Base-by-base conservation (phyloP, 2,329 filamentous ascomycete species). In the Gaeumannomyces tritici region DNA sequence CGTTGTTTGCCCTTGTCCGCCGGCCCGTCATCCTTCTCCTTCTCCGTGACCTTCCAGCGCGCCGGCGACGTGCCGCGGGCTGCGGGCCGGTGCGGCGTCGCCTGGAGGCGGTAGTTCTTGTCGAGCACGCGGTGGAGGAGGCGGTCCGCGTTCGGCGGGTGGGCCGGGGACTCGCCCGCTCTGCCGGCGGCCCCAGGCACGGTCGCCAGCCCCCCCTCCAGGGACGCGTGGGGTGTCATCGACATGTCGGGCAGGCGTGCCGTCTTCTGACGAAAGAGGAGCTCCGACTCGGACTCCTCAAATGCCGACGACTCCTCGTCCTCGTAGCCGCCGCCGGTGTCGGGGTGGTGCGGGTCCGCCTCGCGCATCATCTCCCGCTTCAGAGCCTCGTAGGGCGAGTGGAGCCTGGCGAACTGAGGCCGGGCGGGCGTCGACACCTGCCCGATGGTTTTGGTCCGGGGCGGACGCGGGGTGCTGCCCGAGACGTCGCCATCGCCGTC, bases 91-190 rank as follows among this genome's bases (percentile, higher is more conserved):
- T 95, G 87, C 0, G 95, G 95, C 12, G 95, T 99, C 7, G 93
- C 91, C 74, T 96, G 91, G 28, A 99, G 82, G 35, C 93, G 90
- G 77, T 96, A 99, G 63, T 90, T 97, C 76, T 96, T 97, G 79
- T 98, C 93, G 6, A 96, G 84, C n/a, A 98, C 82, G 63, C 89
- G 90, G 73, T 98, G 93, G 55, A 99, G 82, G 11, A 98, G 80
- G 3, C 90, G 90, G 71, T 97, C 91, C 64, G 86, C 84, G 69
- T 79, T 79, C 71, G 65, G 71, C 54, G 54, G 54, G 24, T 21
- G 9, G 18, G 24, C 27, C 6, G 26, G 55, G 65, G 51, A 70
- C 24, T 62, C 62, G 28, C 66, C 65, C 24, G 26, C 55, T 15
- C 55, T 26, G 7, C 55, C 55, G 8, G 54, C 54, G 1, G n/a